Evolutionary conservation across 257 asterid genomes (phyloP), one percentile per base, ranked within the genome.

Genomic region (Cordia subcordata): DNA sequence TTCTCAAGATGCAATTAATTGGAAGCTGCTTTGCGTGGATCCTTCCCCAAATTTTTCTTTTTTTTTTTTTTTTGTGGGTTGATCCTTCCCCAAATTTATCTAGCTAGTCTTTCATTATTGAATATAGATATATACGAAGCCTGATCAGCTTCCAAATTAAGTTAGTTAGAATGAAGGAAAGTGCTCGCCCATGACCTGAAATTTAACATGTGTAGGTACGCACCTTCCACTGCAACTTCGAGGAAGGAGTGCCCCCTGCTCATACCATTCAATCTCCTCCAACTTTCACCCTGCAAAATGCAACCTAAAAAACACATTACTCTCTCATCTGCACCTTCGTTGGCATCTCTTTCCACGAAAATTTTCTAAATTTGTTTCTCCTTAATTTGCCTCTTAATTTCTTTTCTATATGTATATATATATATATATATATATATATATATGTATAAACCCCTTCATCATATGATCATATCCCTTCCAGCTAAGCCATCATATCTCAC

Each of bases 151-250:
- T 42, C 47, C 47, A 42, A 42, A 42, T 10, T 10, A 14, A 42
- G 47, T 42, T 42, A 42, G 47, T 42, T 61, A 27, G 1, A 16
- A 5, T 49, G 38, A 17, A 14, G 21, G 66, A 27, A 61, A 47
- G 35, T 61, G 65, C 65, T 61, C 33, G 3, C 56, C 65, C 49
- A 39, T 39, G 44, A 39, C 44, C 44, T 39, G 6, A 39, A 6
- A 39, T 6, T 39, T 5, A 39, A 39, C 6, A 39, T 39, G 10
- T 18, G 22, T 46, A 33, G 13, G 19, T 16, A 15, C 42, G 45
- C 51, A 49, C 60, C 68, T 67, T 84, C 75, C 81, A 72, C 39
- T 75, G 89, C 80, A 82, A 53, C 77, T 85, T 85, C 88, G 63
- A 55, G 63, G 83, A 73, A 76, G 37, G 42, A 35, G 51, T 19